Percentiles rank a stretch among this genome's conserved stretches.
Evolutionary conservation across 1,139 yeast species (phyloP).

Genomic region (Protomyces macrosporus): DNA sequence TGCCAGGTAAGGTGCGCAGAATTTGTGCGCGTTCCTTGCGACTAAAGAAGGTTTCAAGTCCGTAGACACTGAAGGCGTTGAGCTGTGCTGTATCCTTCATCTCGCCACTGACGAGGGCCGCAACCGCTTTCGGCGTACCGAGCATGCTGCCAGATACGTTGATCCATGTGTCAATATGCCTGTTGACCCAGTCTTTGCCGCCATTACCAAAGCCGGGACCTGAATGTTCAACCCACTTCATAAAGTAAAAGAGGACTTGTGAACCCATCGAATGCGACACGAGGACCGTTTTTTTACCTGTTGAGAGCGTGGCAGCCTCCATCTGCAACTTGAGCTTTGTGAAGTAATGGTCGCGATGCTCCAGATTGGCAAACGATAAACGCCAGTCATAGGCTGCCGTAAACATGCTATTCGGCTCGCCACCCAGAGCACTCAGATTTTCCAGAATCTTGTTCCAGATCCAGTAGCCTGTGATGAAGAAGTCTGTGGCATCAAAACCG

Average conservation of each 20-base stretch:
- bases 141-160: slow-evolving; percentile 72
- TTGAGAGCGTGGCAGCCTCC: slow-evolving; percentile 50
- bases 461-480: slow-evolving; percentile 96
- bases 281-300: slow-evolving; percentile 69
- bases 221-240: slow-evolving; percentile 79
- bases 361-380: slow-evolving; percentile 80
- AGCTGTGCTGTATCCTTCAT: slow-evolving; percentile 96
- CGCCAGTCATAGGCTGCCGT: slow-evolving; percentile 97
- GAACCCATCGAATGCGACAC: slow-evolving; percentile 97
- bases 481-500: slow-evolving; percentile 82
- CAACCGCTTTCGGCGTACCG: slow-evolving; percentile 91
- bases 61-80: slow-evolving; percentile 87
- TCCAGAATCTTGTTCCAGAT: slow-evolving; percentile 93
- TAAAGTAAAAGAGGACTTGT: slow-evolving; percentile 75
- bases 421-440: slow-evolving; percentile 88
- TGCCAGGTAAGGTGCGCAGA: slow-evolving; percentile 83
- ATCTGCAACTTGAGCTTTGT: slow-evolving; percentile 65
- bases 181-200: slow-evolving; percentile 80
- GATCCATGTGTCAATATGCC: slow-evolving; percentile 68
- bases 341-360: slow-evolving; percentile 79
- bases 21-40: slow-evolving; percentile 81
- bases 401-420: slow-evolving; percentile 82
- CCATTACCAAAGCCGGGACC: slow-evolving; percentile 82
- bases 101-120: slow-evolving; percentile 89
- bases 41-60: slow-evolving; percentile 90